These are phyloP conservation scores for Amanita fuliginea DNA, from an alignment of 768 basidiomycete genomes.

Conservation along the genomic window DNA sequence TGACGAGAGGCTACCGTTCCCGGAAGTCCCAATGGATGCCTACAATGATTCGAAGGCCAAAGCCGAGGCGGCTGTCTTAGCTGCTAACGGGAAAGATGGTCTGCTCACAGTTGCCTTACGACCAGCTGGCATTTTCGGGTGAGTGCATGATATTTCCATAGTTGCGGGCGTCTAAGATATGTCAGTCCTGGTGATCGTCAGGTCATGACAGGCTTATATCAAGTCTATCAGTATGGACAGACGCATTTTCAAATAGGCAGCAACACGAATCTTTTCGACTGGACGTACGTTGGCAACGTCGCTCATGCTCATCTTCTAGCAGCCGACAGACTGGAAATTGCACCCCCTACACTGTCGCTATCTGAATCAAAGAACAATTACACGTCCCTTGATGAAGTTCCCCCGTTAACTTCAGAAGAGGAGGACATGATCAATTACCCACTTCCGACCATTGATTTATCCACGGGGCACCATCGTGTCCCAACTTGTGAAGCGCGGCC, in stretches of 20 bases:
- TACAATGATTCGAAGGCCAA: conserved; percentile 93
- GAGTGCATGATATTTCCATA: conserved; percentile 14
- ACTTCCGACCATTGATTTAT: conserved; percentile 50
- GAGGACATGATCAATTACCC: conserved; percentile 33
- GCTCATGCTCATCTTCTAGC: conserved; percentile 92
- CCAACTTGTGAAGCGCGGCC: conserved; percentile 78
- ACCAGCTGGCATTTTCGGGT: conserved; percentile 96
- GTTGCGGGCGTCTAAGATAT: conserved; percentile 3
- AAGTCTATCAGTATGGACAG: conserved; percentile 71
- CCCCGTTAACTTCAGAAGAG: conserved; percentile 30
- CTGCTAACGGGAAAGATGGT: conserved; percentile 77
- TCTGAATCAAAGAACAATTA: conserved; percentile 25
- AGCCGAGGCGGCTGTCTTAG: conserved; percentile 75
- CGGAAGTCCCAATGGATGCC: conserved; percentile 68
- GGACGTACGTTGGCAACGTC: conserved; percentile 94
- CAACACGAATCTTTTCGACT: conserved; percentile 91
- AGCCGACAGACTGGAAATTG: conserved; percentile 68
- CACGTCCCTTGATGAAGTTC: conserved; percentile 24
- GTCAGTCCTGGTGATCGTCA: conserved; percentile 86
- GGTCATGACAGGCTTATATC: conserved; percentile 65
- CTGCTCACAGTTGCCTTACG: conserved; percentile 83
- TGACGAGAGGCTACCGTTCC: conserved; percentile 78
- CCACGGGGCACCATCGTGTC: conserved; percentile 51
- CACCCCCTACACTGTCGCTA: conserved; percentile 32
- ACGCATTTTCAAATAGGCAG: conserved; percentile 90